Conservation (phyloP, 2,329 filamentous ascomycete species). For the Colletotrichum sp. region DNA sequence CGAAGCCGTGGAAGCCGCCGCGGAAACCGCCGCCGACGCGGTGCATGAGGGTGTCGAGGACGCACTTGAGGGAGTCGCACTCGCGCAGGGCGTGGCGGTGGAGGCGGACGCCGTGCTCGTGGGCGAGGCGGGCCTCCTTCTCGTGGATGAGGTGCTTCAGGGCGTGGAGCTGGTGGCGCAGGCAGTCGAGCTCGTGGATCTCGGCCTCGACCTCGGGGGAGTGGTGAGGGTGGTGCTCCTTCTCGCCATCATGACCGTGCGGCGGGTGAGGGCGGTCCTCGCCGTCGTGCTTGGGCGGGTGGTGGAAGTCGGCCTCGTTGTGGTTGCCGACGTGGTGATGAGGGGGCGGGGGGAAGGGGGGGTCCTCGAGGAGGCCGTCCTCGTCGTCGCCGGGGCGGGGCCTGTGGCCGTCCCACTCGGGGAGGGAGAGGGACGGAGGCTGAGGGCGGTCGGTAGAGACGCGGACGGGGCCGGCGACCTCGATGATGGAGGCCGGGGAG, state of each 20-base stretch:
- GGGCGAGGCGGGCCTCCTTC: slow-evolving; percentile 45
- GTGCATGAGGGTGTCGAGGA: slow-evolving; percentile 42
- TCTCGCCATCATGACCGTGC: neutral
- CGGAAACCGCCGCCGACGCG: slow-evolving; percentile 37
- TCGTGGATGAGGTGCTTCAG: slow-evolving; percentile 46
- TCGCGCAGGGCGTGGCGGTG: slow-evolving; percentile 28
- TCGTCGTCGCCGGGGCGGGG: slow-evolving; percentile 11
- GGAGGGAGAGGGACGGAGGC: neutral
- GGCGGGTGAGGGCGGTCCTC: neutral
- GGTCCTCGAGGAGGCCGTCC: slow-evolving; percentile 14
- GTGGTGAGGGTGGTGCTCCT: slow-evolving; percentile 15
- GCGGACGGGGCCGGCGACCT: slow-evolving; percentile 40
- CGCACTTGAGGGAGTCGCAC: slow-evolving; percentile 48
- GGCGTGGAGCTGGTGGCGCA: slow-evolving; percentile 45
- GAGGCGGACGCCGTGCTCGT: slow-evolving; percentile 34
- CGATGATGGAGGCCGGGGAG: slow-evolving; percentile 44
- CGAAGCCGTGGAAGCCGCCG: slow-evolving; percentile 1
- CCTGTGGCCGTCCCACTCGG: slow-evolving; percentile 14
- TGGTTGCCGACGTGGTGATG: slow-evolving; percentile 17
- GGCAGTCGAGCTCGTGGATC: slow-evolving; percentile 48
- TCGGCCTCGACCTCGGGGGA: slow-evolving; percentile 43
- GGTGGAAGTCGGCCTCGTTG: neutral
- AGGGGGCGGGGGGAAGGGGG: slow-evolving; percentile 23
- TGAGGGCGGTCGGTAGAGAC: slow-evolving; percentile 20
- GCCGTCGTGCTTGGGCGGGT: neutral